Evolutionary conservation across 768 basidiomycete species (phyloP), one percentile per base, ranked within the genome.

Genomic region (Macrocybe gigantea): DNA sequence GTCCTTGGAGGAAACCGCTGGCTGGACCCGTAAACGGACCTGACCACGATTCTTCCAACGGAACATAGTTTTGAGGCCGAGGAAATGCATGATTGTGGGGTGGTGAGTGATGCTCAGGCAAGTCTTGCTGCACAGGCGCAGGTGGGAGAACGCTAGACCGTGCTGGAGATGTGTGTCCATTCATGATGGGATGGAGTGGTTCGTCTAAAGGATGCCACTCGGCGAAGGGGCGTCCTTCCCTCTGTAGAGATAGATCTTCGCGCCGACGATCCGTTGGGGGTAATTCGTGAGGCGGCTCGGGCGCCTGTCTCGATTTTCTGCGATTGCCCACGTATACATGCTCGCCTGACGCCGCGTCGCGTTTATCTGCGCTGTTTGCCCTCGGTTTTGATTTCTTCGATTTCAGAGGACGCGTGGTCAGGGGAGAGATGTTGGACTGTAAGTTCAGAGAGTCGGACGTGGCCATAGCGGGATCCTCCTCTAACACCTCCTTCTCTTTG

Each of bases 401-500:
- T 41, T 55, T 56, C 33, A 41, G 42, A 41, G 50, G 61, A 59
- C 33, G 57, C 56, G 59, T 14, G 40, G 64, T 38, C 49, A 56
- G 41, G 44, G 45, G 35, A 49, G 65, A 47, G 48, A 54, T 35
- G 57, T 60, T 45, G 35, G 62, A 42, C 36, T 51, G 42, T 52
- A 60, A 59, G 13, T 48, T 36, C 11, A 56, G 44, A 11, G 53
- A 33, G 6, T 55, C 64, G 35, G 65, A 51, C 43, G 50, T 46
- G 3, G 62, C 64, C 62, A 79, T 67, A 33, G 77, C 77, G 34
- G 80, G 79, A 56, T 83, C 75, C 42, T 77, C 79, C 46, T 82
- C 76, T n/a, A 79, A 60, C n/a, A 77, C 60, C 54, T 73, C 76
- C 49, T 72, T 77, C 63, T 75, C 77, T 53, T 75, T 79, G 2